Conservation (phyloP, 352 stramenopile species). For the Aphanomyces astaci region DNA sequence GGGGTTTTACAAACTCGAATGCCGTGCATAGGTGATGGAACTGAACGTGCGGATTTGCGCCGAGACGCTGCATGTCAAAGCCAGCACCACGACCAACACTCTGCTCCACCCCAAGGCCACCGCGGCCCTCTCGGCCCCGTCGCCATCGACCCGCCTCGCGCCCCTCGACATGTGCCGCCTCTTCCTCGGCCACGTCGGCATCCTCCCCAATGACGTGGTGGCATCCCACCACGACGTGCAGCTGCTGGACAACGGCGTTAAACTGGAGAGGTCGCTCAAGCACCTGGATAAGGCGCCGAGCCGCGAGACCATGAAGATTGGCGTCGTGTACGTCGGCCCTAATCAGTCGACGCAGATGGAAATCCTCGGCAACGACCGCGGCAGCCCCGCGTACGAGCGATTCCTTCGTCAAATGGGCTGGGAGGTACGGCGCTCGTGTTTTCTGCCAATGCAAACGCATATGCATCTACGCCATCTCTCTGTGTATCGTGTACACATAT, state of each 20-base stretch:
- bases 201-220: constrained; percentile 54
- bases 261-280: constrained; percentile 70
- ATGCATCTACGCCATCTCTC: no score
- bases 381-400: constrained; percentile 47
- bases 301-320: constrained; percentile 87
- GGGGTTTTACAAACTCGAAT: no score
- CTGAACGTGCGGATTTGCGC: constrained; percentile 72
- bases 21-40: constrained; percentile 73
- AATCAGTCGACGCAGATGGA: constrained; percentile 70
- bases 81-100: not conserved
- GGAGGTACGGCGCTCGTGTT: constrained; percentile 33
- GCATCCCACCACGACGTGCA: constrained; percentile 49
- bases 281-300: constrained; percentile 79
- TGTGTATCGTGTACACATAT: no score
- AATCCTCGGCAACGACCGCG: constrained; percentile 68
- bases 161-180: constrained; percentile 73
- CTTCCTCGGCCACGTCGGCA: constrained; percentile 65
- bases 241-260: constrained; percentile 61
- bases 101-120: constrained; percentile 2
- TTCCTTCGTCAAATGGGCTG: constrained; percentile 74
- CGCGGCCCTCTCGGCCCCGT: not conserved
- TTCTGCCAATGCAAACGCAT: no score
- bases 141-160: constrained; percentile 32
- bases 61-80: constrained; percentile 27
- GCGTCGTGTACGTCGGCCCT: constrained; percentile 75